Base-by-base conservation (phyloP, 2,329 filamentous ascomycete genomes). In the Incumbomyces lentus region DNA sequence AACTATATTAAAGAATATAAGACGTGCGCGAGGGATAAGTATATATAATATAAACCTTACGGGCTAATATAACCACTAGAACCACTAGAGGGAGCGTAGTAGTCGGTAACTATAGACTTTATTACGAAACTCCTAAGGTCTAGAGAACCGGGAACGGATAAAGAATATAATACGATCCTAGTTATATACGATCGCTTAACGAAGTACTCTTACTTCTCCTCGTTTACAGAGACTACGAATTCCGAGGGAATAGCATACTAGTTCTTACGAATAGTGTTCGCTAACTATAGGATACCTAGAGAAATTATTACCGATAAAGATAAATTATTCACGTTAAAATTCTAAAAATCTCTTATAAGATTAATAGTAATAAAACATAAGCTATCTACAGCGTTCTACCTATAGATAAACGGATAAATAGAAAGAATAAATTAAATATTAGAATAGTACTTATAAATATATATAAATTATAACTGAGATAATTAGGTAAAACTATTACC, bases 41-140 rank as follows among this genome's bases (percentile, higher is more conserved):
- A 50, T 17, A n/a, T 10, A 22, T n/a, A 16, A 41, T 34, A 52
- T 49, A 50, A 50, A 39, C 45, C 29, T 17, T 52, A 46, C 44
- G 2, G 47, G 12, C 4, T 44, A 41, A 26, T 49, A 46, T 35
- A 41, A 16, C 39, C 34, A 2, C 30, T 22, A 51, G 49, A 44
- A 35, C 19, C 6, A 10, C 33, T 51, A 40, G 54, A 51, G 46
- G 50, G 53, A 54, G 55, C 59, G 55, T 60, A 38, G 52, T 50
- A 46, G 56, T 55, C 58, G 13, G 32, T 42, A 6, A 33, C 30
- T 7, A 13, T n/a, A 14, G 40, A 42, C 40, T 42, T 42, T 32
- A 42, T 42, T 33, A 29, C 32, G 16, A 42, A 42, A 29, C 40
- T 42, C n/a, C 40, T 18, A 12, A 42, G 36, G 31, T 44, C 31